Percentiles rank a stretch among this genome's conserved stretches.
Evolutionary conservation across 306 rosid species (phyloP).

Genomic region (Rosa chinensis): DNA sequence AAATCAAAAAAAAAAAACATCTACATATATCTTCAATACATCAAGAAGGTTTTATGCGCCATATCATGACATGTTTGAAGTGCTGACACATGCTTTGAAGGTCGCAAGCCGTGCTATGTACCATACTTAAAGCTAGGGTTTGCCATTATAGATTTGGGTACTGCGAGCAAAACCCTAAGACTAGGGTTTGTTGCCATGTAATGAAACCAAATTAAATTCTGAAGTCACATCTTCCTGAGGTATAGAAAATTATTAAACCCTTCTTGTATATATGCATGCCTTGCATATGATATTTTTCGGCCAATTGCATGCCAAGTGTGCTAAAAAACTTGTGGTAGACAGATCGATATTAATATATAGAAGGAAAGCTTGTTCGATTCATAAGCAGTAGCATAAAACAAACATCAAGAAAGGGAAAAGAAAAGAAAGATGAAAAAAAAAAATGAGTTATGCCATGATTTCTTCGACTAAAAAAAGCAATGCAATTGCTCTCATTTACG

Average conservation of each 20-base stretch:
- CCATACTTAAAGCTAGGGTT: neutral
- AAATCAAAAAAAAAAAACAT: too few relatives aligned
- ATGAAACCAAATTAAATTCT: neutral
- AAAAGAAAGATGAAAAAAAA: neutral
- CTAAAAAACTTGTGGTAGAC: neutral
- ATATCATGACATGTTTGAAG: neutral
- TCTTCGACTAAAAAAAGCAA: neutral
- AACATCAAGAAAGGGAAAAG: neutral
- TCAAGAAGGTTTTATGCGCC: neutral
- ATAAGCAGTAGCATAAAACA: neutral
- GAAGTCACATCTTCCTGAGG: neutral
- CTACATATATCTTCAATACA: too few relatives aligned
- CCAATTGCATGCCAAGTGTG: neutral
- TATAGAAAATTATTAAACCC: neutral
- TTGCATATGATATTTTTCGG: neutral
- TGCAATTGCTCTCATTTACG: slow-evolving; percentile 30
- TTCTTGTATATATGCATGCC: neutral
- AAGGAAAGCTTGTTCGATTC: neutral
- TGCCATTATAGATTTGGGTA: neutral
- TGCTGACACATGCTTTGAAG: neutral
- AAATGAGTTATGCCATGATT: neutral
- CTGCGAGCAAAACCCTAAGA: neutral
- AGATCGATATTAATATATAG: neutral
- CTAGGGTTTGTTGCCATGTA: neutral
- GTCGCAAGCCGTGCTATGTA: neutral